Conservation (phyloP, 2,329 filamentous ascomycete genomes). For the Emergomyces orientalis region DNA sequence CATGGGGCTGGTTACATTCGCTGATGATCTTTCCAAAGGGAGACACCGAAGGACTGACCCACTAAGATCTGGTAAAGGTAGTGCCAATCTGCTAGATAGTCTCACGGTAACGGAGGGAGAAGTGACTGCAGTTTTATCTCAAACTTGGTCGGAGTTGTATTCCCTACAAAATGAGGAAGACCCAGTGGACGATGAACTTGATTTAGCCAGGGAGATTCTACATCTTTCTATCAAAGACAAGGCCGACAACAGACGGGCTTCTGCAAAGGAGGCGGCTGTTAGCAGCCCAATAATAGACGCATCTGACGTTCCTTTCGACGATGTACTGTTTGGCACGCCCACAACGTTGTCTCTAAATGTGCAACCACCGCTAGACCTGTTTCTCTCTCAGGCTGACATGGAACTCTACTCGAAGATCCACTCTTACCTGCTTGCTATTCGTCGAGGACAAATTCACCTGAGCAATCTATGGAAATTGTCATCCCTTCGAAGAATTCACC, state of each 20-base stretch:
- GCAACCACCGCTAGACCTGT: conserved; percentile 76
- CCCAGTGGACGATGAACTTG: conserved; percentile 60
- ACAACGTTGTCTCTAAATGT: conserved; percentile 62
- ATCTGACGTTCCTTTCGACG: conserved; percentile 52
- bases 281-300: conserved; percentile 27
- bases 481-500: conserved; percentile 65
- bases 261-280: conserved; percentile 20
- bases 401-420: conserved; percentile 76
- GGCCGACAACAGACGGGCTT: conserved; percentile 19
- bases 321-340: conserved; percentile 71
- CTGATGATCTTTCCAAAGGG: conserved; percentile 67
- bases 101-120: conserved; percentile 78
- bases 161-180: conserved; percentile 72
- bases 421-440: conserved; percentile 75
- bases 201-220: conserved; percentile 69
- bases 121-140: conserved; percentile 62
- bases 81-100: conserved; percentile 47
- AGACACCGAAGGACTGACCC: conserved; percentile 55
- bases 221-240: conserved; percentile 47
- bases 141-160: conserved; percentile 72
- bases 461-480: conserved; percentile 81
- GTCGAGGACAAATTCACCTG: conserved; percentile 74
- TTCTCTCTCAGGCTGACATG: conserved; percentile 67
- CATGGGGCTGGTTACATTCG: conserved; percentile 73
- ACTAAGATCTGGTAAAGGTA: conserved; percentile 42